Evolutionary conservation across 2,329 filamentous ascomycete genomes (phyloP).

Genomic region (Aspergillus carbonarius): DNA sequence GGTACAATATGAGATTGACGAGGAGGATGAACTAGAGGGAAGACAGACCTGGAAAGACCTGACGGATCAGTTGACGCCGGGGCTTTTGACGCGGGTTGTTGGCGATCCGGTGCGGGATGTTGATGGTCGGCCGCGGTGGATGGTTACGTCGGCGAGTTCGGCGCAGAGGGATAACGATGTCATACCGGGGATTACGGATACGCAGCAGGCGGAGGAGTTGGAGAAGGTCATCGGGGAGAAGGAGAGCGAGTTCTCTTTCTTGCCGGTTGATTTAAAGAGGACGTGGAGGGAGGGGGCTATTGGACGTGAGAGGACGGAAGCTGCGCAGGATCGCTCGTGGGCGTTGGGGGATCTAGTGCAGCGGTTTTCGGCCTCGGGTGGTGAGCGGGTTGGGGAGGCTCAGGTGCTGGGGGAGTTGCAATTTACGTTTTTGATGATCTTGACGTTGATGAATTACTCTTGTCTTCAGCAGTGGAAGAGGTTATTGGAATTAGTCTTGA

Average conservation of each 20-base stretch:
- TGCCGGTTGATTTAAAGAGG: slow-evolving; percentile 60
- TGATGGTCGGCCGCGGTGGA: slow-evolving; percentile 51
- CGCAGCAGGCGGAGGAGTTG: slow-evolving; percentile 15
- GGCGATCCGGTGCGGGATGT: slow-evolving; percentile 39
- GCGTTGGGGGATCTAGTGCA: slow-evolving; percentile 55
- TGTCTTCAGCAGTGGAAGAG: slow-evolving; percentile 67
- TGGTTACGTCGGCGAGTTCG: slow-evolving; percentile 58
- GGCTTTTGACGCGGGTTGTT: slow-evolving; percentile 52
- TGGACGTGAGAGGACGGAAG: slow-evolving; percentile 61
- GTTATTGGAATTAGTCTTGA: slow-evolving; percentile 57
- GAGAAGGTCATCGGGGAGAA: slow-evolving; percentile 31
- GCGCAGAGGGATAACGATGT: slow-evolving; percentile 57
- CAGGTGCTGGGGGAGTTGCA: slow-evolving; percentile 60
- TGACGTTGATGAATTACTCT: slow-evolving; percentile 65
- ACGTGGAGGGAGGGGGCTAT: slow-evolving; percentile 64
- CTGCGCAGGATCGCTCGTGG: slow-evolving; percentile 63
- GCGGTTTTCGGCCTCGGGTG: slow-evolving; percentile 32
- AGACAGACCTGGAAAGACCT: slow-evolving; percentile 54
- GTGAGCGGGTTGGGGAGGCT: slow-evolving; percentile 28
- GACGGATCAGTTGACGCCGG: slow-evolving; percentile 51
- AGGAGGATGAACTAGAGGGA: slow-evolving; percentile 40
- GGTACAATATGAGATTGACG: slow-evolving; percentile 22
- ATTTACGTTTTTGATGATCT: slow-evolving; percentile 61
- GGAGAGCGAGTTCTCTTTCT: slow-evolving; percentile 53
- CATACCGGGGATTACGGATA: slow-evolving; percentile 56